These are phyloP conservation scores for Asterochloris erici DNA, from an alignment of 139 green algal species.

Conservation along the genomic window DNA sequence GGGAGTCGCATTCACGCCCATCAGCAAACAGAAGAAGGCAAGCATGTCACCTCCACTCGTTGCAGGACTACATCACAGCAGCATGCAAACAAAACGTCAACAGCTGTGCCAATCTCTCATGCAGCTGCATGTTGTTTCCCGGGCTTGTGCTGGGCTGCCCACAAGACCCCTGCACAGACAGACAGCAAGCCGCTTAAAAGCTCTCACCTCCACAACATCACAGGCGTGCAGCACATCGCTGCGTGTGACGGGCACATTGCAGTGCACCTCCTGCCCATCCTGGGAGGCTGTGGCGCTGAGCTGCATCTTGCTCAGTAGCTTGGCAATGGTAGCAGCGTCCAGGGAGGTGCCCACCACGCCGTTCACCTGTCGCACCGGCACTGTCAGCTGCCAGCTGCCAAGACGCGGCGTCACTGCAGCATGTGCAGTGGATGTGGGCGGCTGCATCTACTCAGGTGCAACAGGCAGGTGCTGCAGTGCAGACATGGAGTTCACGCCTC, in stretches of 20 bases:
- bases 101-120: background rate
- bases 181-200: background rate
- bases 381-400: slow-evolving; percentile 46
- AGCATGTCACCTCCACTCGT: no score
- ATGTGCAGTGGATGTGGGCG: background rate
- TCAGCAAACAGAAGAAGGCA: background rate
- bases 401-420: slow-evolving; percentile 83
- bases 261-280: slow-evolving; percentile 20
- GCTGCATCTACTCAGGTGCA: background rate
- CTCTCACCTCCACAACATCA: slow-evolving; percentile 85
- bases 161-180: no score
- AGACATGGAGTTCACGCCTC: no score
- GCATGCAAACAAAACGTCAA: background rate
- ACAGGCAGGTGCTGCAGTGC: no score
- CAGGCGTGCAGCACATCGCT: slow-evolving; percentile 93
- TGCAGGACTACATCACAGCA: no score
- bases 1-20: background rate
- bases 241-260: slow-evolving; percentile 80
- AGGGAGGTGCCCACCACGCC: slow-evolving; percentile 71
- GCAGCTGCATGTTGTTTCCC: background rate
- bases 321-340: slow-evolving; percentile 38
- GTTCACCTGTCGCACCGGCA: slow-evolving; percentile 82
- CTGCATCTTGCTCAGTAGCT: slow-evolving; percentile 86
- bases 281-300: slow-evolving; percentile 40
- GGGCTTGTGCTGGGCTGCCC: no score